Conservation (phyloP, 2,329 filamentous ascomycete genomes). For the Cladosporium velox region DNA sequence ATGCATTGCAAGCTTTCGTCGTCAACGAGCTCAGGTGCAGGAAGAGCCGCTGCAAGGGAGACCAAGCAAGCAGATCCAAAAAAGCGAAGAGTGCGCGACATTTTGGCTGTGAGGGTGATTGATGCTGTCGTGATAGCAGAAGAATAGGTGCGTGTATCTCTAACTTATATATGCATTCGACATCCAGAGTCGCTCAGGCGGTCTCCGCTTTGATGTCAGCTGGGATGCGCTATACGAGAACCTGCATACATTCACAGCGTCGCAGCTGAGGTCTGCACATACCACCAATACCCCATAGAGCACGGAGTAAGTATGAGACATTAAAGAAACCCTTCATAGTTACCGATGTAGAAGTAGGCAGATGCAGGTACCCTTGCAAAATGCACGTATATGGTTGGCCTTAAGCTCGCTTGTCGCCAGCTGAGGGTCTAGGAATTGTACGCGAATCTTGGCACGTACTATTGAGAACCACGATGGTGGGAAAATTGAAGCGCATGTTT, state of each 20-base stretch:
- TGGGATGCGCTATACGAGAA: neutral
- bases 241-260: neutral
- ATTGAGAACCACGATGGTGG: neutral
- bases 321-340: neutral
- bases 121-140: neutral
- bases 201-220: neutral
- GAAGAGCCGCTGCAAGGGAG: neutral
- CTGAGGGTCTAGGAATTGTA: neutral
- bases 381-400: neutral
- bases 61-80: neutral
- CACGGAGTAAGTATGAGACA: neutral
- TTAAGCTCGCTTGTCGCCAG: neutral
- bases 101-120: neutral
- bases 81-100: neutral
- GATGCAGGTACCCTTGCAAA: neutral
- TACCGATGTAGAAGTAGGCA: neutral
- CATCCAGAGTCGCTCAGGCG: neutral
- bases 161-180: neutral
- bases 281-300: neutral
- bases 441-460: neutral
- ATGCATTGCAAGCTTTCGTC: constrained; percentile 1
- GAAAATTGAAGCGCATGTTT: neutral
- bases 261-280: neutral
- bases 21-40: neutral
- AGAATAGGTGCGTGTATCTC: neutral